Conservation (phyloP, 805 yeast species). For the Saturnispora besseyi region DNA sequence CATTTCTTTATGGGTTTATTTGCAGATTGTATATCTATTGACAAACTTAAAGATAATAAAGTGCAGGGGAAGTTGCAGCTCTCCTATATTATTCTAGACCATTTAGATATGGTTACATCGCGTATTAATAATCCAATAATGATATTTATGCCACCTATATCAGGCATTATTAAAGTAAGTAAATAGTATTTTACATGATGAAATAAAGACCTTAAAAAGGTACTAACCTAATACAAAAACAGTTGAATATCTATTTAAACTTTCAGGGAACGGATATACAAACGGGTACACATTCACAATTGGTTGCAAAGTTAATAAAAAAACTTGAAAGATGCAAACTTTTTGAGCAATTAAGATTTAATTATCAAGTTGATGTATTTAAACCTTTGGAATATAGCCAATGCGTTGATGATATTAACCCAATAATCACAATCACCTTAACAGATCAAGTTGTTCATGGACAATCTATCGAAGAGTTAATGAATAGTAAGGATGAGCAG, state of each 20-base stretch:
- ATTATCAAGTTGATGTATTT: background rate
- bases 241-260: background rate
- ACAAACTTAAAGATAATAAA: background rate
- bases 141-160: constrained; percentile 3
- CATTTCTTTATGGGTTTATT: background rate
- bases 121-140: background rate
- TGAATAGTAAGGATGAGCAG: constrained; percentile 9
- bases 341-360: background rate
- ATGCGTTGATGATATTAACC: background rate
- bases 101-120: background rate
- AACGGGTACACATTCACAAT: background rate
- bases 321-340: background rate
- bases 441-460: constrained; percentile 8
- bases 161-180: constrained; percentile 1
- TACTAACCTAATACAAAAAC: background rate
- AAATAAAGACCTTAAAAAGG: background rate
- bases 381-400: background rate
- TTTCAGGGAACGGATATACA: background rate
- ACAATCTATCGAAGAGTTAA: constrained; percentile 7
- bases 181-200: no score
- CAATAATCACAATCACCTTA: background rate
- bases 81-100: background rate
- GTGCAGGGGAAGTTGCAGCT: background rate
- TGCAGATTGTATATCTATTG: background rate
- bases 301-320: background rate